Percentiles rank a stretch among this genome's conserved stretches.
Evolutionary conservation across 352 stramenopile species (phyloP).

Genomic region (Phytopythium vexans): DNA sequence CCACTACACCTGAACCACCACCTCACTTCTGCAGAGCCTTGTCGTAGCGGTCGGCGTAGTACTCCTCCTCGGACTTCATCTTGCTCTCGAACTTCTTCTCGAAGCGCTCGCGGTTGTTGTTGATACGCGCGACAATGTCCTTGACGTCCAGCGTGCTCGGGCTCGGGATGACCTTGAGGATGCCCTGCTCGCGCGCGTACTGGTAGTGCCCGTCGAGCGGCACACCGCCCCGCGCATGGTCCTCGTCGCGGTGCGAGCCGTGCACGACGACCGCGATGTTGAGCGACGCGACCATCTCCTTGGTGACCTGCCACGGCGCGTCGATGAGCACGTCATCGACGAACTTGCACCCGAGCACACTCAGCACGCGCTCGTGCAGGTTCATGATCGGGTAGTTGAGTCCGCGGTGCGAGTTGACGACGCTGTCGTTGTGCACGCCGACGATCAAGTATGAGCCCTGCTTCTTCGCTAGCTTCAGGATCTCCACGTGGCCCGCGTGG

Average conservation of each 20-base stretch:
- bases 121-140: slow-evolving; percentile 88
- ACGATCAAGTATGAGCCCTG: slow-evolving; percentile 96
- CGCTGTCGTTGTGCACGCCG: slow-evolving; percentile 94
- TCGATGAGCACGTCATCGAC: slow-evolving; percentile 99
- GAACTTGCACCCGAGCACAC: slow-evolving; percentile 95
- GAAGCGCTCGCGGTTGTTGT: slow-evolving; percentile 87
- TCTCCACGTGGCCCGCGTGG: slow-evolving; percentile 96
- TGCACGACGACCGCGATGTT: slow-evolving; percentile 83
- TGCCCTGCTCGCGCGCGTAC: slow-evolving; percentile 69
- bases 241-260: slow-evolving; percentile 81
- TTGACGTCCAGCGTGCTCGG: slow-evolving; percentile 77
- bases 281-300: slow-evolving; percentile 95
- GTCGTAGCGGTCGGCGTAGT: slow-evolving; percentile 89
- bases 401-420: slow-evolving; percentile 87
- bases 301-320: slow-evolving; percentile 93
- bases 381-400: slow-evolving; percentile 98
- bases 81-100: slow-evolving; percentile 93
- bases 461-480: slow-evolving; percentile 92
- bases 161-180: slow-evolving; percentile 80
- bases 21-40: slow-evolving; percentile 47
- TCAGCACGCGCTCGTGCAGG: slow-evolving; percentile 96
- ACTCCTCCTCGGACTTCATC: slow-evolving; percentile 92
- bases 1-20: too few species aligned
- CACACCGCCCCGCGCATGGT: slow-evolving; percentile 42
- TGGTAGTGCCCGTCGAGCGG: slow-evolving; percentile 82